Evolutionary conservation across 495 filamentous ascomycete species (phyloP).

Genomic region (Penicillium samsonianum): DNA sequence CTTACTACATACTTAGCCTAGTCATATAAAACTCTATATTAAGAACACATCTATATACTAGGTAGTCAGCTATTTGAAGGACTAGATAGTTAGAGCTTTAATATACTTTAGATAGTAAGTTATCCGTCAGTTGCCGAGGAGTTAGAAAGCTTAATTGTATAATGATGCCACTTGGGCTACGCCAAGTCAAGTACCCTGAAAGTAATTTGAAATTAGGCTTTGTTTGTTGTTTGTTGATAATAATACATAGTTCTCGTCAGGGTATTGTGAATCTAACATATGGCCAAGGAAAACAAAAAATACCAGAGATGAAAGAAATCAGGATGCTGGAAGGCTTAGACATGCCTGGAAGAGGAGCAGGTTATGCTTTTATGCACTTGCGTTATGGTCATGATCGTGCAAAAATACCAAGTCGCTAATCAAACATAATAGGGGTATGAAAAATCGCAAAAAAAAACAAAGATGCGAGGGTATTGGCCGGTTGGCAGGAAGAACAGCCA

Average conservation of each 20-base stretch:
- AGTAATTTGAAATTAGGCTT: background rate
- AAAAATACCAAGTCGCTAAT: background rate
- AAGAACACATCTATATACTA: too few relatives aligned
- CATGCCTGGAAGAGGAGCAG: background rate
- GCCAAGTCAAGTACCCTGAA: too few relatives aligned
- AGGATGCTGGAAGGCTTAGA: background rate
- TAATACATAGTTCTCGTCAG: background rate
- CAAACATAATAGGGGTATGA: background rate
- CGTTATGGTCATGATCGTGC: background rate
- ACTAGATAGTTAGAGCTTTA: too few relatives aligned
- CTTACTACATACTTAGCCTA: too few relatives aligned
- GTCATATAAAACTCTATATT: too few relatives aligned
- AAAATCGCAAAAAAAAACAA: background rate
- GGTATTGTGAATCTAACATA: slow-evolving; percentile 8
- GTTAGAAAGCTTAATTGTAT: too few relatives aligned
- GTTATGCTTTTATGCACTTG: background rate
- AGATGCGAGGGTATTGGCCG: background rate
- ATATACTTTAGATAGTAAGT: too few relatives aligned
- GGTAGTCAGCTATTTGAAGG: too few relatives aligned
- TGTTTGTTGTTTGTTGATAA: background rate
- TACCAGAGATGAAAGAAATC: background rate
- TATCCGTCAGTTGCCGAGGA: too few relatives aligned
- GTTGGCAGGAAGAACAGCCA: background rate
- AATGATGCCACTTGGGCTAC: too few relatives aligned
- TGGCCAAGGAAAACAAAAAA: background rate